A percentile compares a stretch with the other conserved stretches of the same genome.
These are phyloP conservation scores for Cytospora paraplurivora DNA, from an alignment of 2,329 filamentous ascomycete genomes.

Conservation along the genomic window DNA sequence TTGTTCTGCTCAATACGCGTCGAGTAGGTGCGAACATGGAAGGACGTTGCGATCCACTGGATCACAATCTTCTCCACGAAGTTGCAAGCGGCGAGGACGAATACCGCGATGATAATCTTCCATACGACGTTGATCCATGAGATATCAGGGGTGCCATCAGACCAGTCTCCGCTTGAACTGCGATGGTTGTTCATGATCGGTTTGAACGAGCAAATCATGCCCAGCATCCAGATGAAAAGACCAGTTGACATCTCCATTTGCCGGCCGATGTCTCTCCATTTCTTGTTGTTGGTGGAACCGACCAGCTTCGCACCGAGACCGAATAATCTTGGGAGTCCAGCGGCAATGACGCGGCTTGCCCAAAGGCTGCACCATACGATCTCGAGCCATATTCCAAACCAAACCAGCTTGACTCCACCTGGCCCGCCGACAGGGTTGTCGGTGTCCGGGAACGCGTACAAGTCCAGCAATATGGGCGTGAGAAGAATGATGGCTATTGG, in stretches of 20 bases:
- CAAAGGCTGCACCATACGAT: constrained; percentile 91
- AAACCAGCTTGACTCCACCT: constrained; percentile 76
- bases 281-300: constrained; percentile 82
- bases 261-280: constrained; percentile 87
- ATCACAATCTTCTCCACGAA: constrained; percentile 91
- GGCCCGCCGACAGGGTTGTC: constrained; percentile 59
- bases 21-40: constrained; percentile 87
- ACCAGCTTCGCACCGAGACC: constrained; percentile 67
- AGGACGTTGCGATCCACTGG: constrained; percentile 90
- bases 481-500: constrained; percentile 49
- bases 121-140: constrained; percentile 78
- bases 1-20: constrained; percentile 92
- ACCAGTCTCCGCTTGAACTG: constrained; percentile 34
- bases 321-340: constrained; percentile 51
- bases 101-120: constrained; percentile 84
- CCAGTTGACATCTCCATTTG: constrained; percentile 84
- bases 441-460: constrained; percentile 41
- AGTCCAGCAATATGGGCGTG: constrained; percentile 45
- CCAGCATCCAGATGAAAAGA: constrained; percentile 89
- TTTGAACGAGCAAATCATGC: constrained; percentile 81
- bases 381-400: constrained; percentile 96
- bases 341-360: constrained; percentile 64
- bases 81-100: constrained; percentile 78
- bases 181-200: constrained; percentile 72
- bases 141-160: constrained; percentile 52